A percentile compares a stretch with the other conserved stretches of the same genome.
Evolutionary conservation across 352 stramenopile genomes (phyloP).

Genomic region (Pythium oligandrum): DNA sequence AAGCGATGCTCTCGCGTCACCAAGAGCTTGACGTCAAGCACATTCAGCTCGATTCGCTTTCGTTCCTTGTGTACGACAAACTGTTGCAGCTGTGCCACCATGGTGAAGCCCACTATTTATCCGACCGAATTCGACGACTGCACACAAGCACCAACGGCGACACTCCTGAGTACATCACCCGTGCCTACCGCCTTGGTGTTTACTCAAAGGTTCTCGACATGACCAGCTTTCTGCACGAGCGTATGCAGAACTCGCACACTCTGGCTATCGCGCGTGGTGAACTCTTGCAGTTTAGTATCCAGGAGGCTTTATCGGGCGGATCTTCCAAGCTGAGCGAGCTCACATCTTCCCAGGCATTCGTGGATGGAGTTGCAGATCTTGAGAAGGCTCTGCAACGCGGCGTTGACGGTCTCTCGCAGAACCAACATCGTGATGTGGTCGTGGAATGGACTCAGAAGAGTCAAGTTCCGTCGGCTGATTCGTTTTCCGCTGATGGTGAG

Average conservation of each 20-base stretch:
- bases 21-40: slow-evolving; percentile 83
- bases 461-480: slow-evolving; percentile 27
- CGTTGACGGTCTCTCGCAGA: slow-evolving; percentile 40
- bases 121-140: slow-evolving; percentile 40
- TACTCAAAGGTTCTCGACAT: slow-evolving; percentile 85
- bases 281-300: slow-evolving; percentile 46
- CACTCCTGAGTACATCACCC: slow-evolving; percentile 76
- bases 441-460: slow-evolving; percentile 55
- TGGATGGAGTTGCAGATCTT: slow-evolving; percentile 27
- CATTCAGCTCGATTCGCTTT: slow-evolving; percentile 80
- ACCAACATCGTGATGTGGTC: slow-evolving; percentile 77
- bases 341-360: slow-evolving; percentile 34
- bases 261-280: slow-evolving; percentile 64
- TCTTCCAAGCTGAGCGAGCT: slow-evolving; percentile 44
- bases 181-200: slow-evolving; percentile 75
- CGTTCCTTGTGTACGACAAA: slow-evolving; percentile 82
- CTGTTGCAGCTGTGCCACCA: slow-evolving; percentile 60
- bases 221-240: slow-evolving; percentile 66
- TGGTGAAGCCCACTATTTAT: slow-evolving; percentile 43
- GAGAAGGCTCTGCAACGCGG: slow-evolving; percentile 31
- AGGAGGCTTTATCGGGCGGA: slow-evolving; percentile 38
- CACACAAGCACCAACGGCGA: slow-evolving; percentile 56
- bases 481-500: slow-evolving; percentile 33
- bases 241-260: slow-evolving; percentile 74
- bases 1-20: slow-evolving; percentile 62